A percentile compares a stretch with the other conserved stretches of the same genome.
Evolutionary conservation across 2,329 filamentous ascomycete species (phyloP).

Genomic region (Talaromyces sp.): DNA sequence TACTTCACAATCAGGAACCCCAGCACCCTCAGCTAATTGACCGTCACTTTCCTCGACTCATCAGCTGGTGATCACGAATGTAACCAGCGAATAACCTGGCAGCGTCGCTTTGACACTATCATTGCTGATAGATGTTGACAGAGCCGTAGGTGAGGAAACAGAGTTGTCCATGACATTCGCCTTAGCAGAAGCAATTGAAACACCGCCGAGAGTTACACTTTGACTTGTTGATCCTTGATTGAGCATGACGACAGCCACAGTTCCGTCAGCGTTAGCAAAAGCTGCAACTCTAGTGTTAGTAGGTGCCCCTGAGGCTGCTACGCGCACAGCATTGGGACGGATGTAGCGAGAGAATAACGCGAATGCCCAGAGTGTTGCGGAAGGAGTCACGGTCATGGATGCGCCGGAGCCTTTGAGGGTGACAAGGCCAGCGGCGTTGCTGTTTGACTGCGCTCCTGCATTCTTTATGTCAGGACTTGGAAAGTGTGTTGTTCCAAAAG

Average conservation of each 20-base stretch:
- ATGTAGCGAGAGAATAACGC: slow-evolving; percentile 8
- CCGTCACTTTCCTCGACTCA: background rate
- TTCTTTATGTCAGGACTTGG: background rate
- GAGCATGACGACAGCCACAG: background rate
- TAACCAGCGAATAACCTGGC: background rate
- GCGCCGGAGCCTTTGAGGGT: background rate
- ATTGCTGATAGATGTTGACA: background rate
- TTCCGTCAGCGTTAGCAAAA: slow-evolving; percentile 1
- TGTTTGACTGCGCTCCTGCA: background rate
- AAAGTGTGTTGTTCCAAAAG: no score
- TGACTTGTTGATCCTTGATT: background rate
- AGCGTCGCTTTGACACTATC: background rate
- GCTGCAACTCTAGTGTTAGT: background rate
- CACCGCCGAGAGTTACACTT: background rate
- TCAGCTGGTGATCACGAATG: background rate
- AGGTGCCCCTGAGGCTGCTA: background rate
- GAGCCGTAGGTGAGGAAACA: background rate
- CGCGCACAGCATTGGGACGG: slow-evolving; percentile 3
- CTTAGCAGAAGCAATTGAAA: background rate
- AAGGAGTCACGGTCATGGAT: background rate
- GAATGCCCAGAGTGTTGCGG: slow-evolving; percentile 3
- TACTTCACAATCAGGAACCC: no score
- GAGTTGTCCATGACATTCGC: background rate
- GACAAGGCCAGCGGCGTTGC: background rate
- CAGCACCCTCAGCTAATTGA: no score